Conservation (phyloP, 306 rosid species). For the Quercus berberidifolia region DNA sequence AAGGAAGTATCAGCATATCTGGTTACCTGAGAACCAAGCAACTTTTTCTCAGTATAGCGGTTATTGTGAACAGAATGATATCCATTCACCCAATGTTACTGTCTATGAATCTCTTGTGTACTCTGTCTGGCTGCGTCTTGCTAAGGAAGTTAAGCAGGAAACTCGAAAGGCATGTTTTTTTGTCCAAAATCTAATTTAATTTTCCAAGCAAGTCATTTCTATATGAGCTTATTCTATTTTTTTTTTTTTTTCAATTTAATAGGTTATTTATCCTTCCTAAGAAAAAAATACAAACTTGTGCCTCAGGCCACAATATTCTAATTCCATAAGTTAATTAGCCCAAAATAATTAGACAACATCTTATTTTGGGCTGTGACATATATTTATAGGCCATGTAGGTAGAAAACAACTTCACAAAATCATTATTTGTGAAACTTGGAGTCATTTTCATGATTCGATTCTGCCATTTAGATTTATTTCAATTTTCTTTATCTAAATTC, state of each 20-base stretch:
- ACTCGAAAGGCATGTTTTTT: constrained; percentile 29
- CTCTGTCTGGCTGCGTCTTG: constrained; percentile 49
- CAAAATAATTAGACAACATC: no score
- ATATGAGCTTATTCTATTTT: no score
- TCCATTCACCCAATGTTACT: constrained; percentile 44
- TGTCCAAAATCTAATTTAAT: constrained; percentile 1
- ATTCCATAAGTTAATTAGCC: no score
- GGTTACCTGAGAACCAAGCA: constrained; percentile 51
- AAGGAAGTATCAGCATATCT: constrained; percentile 46
- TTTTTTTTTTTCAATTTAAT: no score
- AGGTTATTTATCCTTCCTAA: no score
- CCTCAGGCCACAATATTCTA: no score
- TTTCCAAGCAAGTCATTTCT: not conserved
- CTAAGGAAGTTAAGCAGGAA: constrained; percentile 35
- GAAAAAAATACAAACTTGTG: no score
- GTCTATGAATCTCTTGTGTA: constrained; percentile 45
- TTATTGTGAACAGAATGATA: constrained; percentile 55
- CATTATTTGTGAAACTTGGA: not conserved
- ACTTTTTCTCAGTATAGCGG: constrained; percentile 48
- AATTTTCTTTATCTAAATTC: not conserved
- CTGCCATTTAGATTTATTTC: not conserved
- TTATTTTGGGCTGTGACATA: no score
- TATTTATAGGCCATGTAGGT: no score
- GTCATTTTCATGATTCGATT: not conserved
- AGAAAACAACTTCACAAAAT: no score